Base-by-base conservation (phyloP, 305 asterid genomes). In the Fraxinus greggii region DNA sequence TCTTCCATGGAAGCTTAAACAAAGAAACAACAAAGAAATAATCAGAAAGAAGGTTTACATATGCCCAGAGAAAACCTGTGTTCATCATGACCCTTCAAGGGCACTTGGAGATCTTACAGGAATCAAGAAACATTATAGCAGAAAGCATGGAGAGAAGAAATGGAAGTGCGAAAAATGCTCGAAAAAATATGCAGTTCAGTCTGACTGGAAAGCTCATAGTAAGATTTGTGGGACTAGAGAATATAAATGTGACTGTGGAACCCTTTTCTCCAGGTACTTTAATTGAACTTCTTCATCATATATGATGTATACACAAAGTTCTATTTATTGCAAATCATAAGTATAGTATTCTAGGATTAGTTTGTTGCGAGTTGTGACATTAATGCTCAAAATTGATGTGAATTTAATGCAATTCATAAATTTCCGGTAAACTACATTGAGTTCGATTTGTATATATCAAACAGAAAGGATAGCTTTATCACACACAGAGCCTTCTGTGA, bases 161-260 rank as follows among this genome's bases (percentile, higher is more conserved):
- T 94, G 95, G 94, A 94, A 94, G 88, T 94, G 98, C 70, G 97
- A 92, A 32, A 93, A 94, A n/a, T 94, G 98, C 40, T 90, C 98
- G 0, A 94, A 94, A 87, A 95, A 95, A 77, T 95, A 93, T 72
- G 98, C 98, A 2, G 98, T 95, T 13, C 98, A 92, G 45, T 95
- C 98, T 4, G 98, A 93, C 59, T 93, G 98, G 98, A 95, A 95
- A 86, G 98, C 98, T 81, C 98, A 95, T 86, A 79, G 88, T 73
- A 95, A 95, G 97, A 95, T 93, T 87, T 95, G 98, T 80, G 98
- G 98, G 2, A 95, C 98, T 1, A 82, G 98, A 26, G 98, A 93
- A 88, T 95, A 93, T 84, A 95, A 93, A 86, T 95, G 98, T 31
- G 98, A 95, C 84, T 95, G 98, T 81, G 98, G 98, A 74, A 95